Percentiles rank a stretch among this genome's conserved stretches.
phyloP scores from a whole-genome alignment of 164 flowering plant species.

The Cinnamomum micranthum region DNA sequence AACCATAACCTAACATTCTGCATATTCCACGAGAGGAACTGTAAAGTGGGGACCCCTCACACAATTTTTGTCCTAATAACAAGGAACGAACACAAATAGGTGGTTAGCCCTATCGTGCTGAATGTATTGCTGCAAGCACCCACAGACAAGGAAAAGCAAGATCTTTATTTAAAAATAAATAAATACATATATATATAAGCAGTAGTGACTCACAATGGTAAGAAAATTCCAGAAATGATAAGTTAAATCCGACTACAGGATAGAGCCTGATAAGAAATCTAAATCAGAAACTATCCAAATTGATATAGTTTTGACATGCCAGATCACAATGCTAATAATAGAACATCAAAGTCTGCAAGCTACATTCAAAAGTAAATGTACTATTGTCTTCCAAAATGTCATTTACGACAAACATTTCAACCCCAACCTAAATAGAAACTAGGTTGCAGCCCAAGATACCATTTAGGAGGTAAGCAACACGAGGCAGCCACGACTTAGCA shows the following conservation, averaged over 20 bases:
- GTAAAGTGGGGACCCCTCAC: background rate
- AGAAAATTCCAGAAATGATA: background rate
- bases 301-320: background rate
- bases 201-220: background rate
- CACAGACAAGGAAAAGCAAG: conserved; percentile 4
- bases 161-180: background rate
- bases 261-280: background rate
- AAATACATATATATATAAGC: background rate
- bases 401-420: conserved; percentile 24
- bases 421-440: conserved; percentile 23
- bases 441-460: conserved; percentile 31
- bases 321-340: conserved; percentile 4
- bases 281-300: background rate
- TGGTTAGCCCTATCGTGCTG: background rate
- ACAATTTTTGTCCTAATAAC: background rate
- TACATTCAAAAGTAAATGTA: background rate
- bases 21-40: background rate
- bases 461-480: conserved; percentile 13
- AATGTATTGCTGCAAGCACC: background rate
- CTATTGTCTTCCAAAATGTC: conserved; percentile 17
- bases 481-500: conserved; percentile 17
- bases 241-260: background rate
- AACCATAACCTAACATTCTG: background rate
- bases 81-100: background rate
- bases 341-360: conserved; percentile 8